These are phyloP conservation scores for Aspergillus incahuasiensis DNA, from an alignment of 495 filamentous ascomycete genomes.

Conservation along the genomic window DNA sequence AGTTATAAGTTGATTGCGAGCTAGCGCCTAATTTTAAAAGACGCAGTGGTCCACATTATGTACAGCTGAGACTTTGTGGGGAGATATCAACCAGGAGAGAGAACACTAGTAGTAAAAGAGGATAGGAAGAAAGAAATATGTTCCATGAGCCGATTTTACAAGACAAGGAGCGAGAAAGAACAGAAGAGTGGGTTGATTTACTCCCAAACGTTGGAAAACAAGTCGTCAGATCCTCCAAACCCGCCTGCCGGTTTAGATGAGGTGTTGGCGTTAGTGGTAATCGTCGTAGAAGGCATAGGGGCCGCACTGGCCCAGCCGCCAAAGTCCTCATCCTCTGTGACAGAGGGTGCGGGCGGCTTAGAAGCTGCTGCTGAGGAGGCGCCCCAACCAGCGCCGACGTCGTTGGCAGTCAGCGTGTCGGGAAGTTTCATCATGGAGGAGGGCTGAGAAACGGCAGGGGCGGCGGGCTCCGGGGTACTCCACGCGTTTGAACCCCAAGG, in stretches of 20 bases:
- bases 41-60: constrained; percentile 7
- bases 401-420: constrained; percentile 41
- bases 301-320: constrained; percentile 83
- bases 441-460: constrained; percentile 18
- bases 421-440: constrained; percentile 46
- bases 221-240: constrained; percentile 69
- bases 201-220: constrained; percentile 94
- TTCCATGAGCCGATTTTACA: not conserved
- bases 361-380: constrained; percentile 29
- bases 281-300: constrained; percentile 40
- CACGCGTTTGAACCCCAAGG: constrained; percentile 50
- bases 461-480: constrained; percentile 43
- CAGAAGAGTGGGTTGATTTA: constrained; percentile 27
- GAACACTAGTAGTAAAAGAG: not conserved
- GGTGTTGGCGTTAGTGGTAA: constrained; percentile 25
- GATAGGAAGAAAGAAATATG: not conserved
- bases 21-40: constrained; percentile 13
- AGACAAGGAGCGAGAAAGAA: constrained; percentile 2
- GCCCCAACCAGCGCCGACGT: constrained; percentile 56
- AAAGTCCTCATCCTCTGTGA: constrained; percentile 85
- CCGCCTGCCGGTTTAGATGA: constrained; percentile 51
- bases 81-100: not conserved
- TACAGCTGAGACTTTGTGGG: not conserved
- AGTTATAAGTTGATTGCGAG: constrained; percentile 4
- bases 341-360: constrained; percentile 50